Conservation (phyloP, 1,139 yeast genomes). For the Keqinozyma sinolaborantium region DNA sequence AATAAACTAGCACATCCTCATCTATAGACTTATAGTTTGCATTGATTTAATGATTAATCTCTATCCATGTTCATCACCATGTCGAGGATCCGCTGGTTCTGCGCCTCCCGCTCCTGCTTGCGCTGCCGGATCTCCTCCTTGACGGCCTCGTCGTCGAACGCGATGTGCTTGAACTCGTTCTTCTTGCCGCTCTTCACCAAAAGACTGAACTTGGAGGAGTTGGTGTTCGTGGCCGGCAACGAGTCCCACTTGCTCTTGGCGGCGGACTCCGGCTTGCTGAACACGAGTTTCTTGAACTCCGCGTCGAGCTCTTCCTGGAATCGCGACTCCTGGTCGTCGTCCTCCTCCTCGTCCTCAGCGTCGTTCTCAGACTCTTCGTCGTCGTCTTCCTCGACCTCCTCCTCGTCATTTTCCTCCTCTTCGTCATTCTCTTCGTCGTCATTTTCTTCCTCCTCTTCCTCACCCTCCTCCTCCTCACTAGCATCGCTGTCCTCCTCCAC, state of each 20-base stretch:
- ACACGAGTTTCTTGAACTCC: constrained; percentile 1
- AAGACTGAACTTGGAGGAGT: constrained; percentile 46
- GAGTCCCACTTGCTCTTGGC: constrained; percentile 1
- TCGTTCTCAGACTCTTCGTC: constrained; percentile 6
- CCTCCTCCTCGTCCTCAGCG: constrained; percentile 4
- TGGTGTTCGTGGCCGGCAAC: constrained; percentile 2
- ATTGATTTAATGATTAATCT: constrained; percentile 6
- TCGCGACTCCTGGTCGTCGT: constrained; percentile 2
- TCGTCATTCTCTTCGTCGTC: constrained; percentile 12
- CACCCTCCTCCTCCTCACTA: constrained; percentile 18
- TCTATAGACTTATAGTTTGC: too few relatives aligned
- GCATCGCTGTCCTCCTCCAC: constrained; percentile 17
- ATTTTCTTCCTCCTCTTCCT: constrained; percentile 11
- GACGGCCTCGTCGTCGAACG: constrained; percentile 42
- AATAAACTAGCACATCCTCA: constrained; percentile 34
- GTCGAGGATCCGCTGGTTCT: constrained; percentile 39
- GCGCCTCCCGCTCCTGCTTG: constrained; percentile 28
- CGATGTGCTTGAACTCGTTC: constrained; percentile 38
- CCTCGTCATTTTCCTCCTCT: constrained; percentile 8
- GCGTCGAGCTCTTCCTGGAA: constrained; percentile 2
- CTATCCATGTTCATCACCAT: constrained; percentile 41
- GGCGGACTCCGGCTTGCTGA: constrained; percentile 1
- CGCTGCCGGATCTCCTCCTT: constrained; percentile 36
- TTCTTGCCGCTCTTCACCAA: constrained; percentile 51
- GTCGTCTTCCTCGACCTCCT: constrained; percentile 8